phyloP scores from a whole-genome alignment of 2,329 filamentous ascomycete species.

The Colletotrichum orbiculare region DNA sequence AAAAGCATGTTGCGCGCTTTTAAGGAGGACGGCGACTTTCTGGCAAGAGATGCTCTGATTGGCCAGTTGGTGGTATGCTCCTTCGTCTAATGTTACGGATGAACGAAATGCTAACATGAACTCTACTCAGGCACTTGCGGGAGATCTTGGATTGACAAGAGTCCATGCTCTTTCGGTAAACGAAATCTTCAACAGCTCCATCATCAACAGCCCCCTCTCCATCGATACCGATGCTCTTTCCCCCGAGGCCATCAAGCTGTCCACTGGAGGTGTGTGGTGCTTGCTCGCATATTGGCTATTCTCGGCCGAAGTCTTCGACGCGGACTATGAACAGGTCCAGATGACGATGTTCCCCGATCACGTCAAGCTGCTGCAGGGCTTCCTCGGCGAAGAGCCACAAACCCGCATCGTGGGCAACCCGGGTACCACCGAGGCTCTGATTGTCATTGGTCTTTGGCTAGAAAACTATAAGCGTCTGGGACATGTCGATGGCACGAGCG shows the following conservation, averaged over 20 bases:
- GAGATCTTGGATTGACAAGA: slow-evolving; percentile 65
- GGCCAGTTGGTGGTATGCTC: slow-evolving; percentile 74
- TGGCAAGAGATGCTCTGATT: slow-evolving; percentile 73
- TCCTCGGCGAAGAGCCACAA: slow-evolving; percentile 63
- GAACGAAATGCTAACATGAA: slow-evolving; percentile 32
- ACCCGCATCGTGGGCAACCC: slow-evolving; percentile 59
- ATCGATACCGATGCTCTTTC: slow-evolving; percentile 58
- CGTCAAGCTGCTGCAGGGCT: slow-evolving; percentile 61
- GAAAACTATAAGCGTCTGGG: slow-evolving; percentile 60
- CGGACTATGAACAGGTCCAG: slow-evolving; percentile 62
- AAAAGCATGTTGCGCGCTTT: slow-evolving; percentile 73
- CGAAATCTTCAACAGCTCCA: slow-evolving; percentile 53
- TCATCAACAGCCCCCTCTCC: slow-evolving; percentile 58
- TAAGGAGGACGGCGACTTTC: slow-evolving; percentile 69
- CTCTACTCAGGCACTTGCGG: slow-evolving; percentile 66
- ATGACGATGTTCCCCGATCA: slow-evolving; percentile 72
- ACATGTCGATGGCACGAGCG: slow-evolving; percentile 46
- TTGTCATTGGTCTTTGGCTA: slow-evolving; percentile 70
- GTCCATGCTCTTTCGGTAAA: slow-evolving; percentile 57
- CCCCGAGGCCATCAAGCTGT: slow-evolving; percentile 65
- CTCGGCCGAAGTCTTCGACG: slow-evolving; percentile 69
- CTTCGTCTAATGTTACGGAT: slow-evolving; percentile 9
- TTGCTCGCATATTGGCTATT: slow-evolving; percentile 72
- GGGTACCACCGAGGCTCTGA: slow-evolving; percentile 68
- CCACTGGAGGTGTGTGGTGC: slow-evolving; percentile 68